Percentiles rank a stretch among this genome's conserved stretches.
Evolutionary conservation across 441 rosid species (phyloP).

Genomic region (Adansonia gregorii): DNA sequence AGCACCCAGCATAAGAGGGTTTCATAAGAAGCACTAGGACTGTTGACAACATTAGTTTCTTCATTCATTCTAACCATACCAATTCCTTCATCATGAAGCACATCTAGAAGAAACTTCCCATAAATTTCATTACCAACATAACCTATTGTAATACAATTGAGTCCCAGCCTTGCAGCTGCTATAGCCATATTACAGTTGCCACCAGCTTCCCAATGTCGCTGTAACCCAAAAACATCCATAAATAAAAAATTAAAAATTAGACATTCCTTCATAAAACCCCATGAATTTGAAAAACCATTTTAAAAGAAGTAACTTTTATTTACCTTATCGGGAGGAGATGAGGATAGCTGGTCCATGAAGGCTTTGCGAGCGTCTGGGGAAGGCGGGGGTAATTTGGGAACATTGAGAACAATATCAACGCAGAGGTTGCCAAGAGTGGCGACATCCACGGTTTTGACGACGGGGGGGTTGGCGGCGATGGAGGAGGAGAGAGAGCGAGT

Average conservation of each 20-base stretch:
- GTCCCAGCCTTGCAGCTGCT: slow-evolving; percentile 95
- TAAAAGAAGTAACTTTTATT: too few species aligned
- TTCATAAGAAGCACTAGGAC: slow-evolving; percentile 50
- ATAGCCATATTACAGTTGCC: slow-evolving; percentile 98
- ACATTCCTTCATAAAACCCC: not conserved
- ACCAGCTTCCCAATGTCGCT: slow-evolving; percentile 97
- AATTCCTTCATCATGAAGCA: slow-evolving; percentile 80
- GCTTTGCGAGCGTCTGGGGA: slow-evolving; percentile 57
- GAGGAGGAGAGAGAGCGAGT: slow-evolving; percentile 30
- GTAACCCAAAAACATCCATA: slow-evolving; percentile 29
- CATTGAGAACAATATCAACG: slow-evolving; percentile 86
- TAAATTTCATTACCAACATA: slow-evolving; percentile 87
- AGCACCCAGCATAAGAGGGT: slow-evolving; percentile 98
- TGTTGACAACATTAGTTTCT: slow-evolving; percentile 40
- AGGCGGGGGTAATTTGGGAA: slow-evolving; percentile 77
- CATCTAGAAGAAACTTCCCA: slow-evolving; percentile 77
- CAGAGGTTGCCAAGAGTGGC: slow-evolving; percentile 93
- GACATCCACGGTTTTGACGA: slow-evolving; percentile 65
- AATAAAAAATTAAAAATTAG: slow-evolving; percentile 22
- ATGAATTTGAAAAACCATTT: not conserved
- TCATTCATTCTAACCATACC: slow-evolving; percentile 63
- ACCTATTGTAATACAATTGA: slow-evolving; percentile 74
- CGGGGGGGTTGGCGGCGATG: slow-evolving; percentile 31
- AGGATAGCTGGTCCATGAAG: slow-evolving; percentile 67
- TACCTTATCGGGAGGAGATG: slow-evolving; percentile 91